phyloP scores from a whole-genome alignment of 176 grass and related monocot species.

The Carex pumila region DNA sequence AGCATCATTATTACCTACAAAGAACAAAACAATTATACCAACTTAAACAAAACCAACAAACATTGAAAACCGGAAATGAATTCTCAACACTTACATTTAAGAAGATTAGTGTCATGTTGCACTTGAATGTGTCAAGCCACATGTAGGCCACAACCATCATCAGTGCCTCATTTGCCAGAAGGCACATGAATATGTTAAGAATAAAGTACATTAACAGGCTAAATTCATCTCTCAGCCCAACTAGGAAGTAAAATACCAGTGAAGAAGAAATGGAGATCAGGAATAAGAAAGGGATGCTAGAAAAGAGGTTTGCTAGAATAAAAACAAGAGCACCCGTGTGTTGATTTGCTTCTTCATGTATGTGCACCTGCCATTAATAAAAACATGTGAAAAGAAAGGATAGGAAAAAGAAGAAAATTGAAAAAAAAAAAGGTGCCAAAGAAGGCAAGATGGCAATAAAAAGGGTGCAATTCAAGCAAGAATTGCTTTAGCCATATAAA shows the following conservation, averaged over 20 bases:
- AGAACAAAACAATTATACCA: background rate
- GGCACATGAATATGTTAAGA: constrained; percentile 63
- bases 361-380: constrained; percentile 52
- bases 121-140: constrained; percentile 73
- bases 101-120: constrained; percentile 55
- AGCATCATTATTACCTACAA: constrained; percentile 80
- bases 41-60: background rate
- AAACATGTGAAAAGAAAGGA: background rate
- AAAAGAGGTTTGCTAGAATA: constrained; percentile 66
- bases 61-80: background rate
- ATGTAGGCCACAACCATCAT: constrained; percentile 68
- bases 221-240: constrained; percentile 83
- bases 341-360: constrained; percentile 61
- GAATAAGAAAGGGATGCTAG: constrained; percentile 83
- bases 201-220: constrained; percentile 84
- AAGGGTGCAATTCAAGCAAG: background rate
- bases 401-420: background rate
- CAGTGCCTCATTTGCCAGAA: constrained; percentile 81
- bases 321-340: constrained; percentile 69
- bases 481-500: constrained; percentile 1
- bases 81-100: constrained; percentile 54
- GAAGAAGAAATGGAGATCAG: constrained; percentile 68
- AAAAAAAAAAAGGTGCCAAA: too few relatives aligned
- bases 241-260: constrained; percentile 77
- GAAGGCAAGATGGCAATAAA: too few relatives aligned